Conservation (phyloP, 805 yeast genomes). For the Lipomyces kockii region DNA sequence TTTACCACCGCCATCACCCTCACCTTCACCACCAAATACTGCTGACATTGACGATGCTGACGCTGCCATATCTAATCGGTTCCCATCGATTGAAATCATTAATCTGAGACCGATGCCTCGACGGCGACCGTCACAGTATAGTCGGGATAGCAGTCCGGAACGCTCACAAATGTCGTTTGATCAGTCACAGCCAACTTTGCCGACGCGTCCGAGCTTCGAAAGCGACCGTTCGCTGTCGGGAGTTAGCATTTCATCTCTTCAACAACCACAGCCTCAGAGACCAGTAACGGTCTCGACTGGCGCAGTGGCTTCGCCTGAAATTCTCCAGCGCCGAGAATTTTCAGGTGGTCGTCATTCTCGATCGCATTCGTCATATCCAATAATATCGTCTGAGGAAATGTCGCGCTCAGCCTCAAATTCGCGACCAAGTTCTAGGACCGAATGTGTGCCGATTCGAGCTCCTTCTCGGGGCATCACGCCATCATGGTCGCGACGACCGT, state of each 20-base stretch:
- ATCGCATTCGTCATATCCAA: background rate
- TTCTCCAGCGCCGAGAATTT: background rate
- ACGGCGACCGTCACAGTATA: background rate
- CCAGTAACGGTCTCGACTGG: conserved; percentile 9
- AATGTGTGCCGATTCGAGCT: conserved; percentile 16
- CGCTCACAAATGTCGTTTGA: conserved; percentile 10
- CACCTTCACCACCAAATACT: conserved; percentile 7
- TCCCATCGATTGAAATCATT: conserved; percentile 13
- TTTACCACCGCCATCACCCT: conserved; percentile 26
- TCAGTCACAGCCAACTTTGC: conserved; percentile 3
- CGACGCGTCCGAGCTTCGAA: conserved; percentile 15
- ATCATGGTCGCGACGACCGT: conserved; percentile 27
- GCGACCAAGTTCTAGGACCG: conserved; percentile 13
- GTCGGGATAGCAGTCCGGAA: background rate
- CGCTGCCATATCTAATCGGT: conserved; percentile 12
- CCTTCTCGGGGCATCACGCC: conserved; percentile 32
- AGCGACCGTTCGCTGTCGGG: conserved; percentile 15
- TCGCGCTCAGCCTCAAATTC: background rate
- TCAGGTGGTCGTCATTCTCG: background rate
- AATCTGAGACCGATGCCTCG: background rate
- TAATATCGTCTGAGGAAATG: background rate
- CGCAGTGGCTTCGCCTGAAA: conserved; percentile 11
- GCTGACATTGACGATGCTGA: conserved; percentile 22
- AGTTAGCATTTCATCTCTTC: conserved; percentile 4
- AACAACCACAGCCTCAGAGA: conserved; percentile 28